Evolutionary conservation across 192 early-diverging fungal species (phyloP).

Genomic region (Gigaspora rosea): DNA sequence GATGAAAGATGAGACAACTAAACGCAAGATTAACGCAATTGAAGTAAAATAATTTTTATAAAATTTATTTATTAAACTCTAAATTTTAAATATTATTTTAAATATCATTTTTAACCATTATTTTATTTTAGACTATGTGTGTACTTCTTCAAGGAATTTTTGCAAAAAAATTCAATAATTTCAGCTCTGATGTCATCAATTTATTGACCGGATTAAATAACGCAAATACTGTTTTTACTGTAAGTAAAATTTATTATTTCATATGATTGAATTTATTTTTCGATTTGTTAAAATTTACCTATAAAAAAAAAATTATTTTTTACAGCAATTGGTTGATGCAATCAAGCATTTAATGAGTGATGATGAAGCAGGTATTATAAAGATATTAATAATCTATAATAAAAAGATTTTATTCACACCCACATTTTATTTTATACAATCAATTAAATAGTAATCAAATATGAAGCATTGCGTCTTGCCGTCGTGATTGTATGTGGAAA

Average conservation of each 20-base stretch:
- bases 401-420: too few relatives aligned
- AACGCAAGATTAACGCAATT: slow-evolving; percentile 41
- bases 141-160: slow-evolving; percentile 52
- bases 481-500: slow-evolving; percentile 52
- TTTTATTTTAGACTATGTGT: slow-evolving; percentile 39
- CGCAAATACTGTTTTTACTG: slow-evolving; percentile 28
- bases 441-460: slow-evolving; percentile 33
- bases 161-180: slow-evolving; percentile 55
- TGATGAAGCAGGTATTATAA: slow-evolving; percentile 39
- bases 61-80: neutral
- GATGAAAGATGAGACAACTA: slow-evolving; percentile 36
- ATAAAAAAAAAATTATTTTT: neutral
- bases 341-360: slow-evolving; percentile 35
- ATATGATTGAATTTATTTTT: neutral
- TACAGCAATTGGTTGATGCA: slow-evolving; percentile 17
- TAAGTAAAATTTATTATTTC: neutral
- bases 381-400: neutral
- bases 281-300: neutral
- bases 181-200: slow-evolving; percentile 57
- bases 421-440: neutral
- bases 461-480: slow-evolving; percentile 42
- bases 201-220: slow-evolving; percentile 48
- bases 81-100: neutral
- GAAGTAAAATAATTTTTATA: slow-evolving; percentile 20
- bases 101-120: neutral